Percentiles rank a stretch among this genome's conserved stretches.
phyloP scores from a whole-genome alignment of 345 rosid species.

The Microcos paniculata region DNA sequence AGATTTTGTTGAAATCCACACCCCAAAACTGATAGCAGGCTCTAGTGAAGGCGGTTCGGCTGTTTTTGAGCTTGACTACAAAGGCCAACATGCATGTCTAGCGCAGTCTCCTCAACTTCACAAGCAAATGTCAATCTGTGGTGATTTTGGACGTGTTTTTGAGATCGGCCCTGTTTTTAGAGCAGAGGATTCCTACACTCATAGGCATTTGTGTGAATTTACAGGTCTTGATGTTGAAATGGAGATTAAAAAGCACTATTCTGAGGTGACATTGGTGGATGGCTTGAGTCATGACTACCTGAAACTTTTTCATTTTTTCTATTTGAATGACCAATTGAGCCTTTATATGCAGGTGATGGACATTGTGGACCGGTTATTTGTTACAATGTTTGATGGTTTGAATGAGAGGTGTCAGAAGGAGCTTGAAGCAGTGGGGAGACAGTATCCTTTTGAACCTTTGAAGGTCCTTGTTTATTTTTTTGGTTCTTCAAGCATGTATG shows the following conservation, averaged over 20 bases:
- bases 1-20: conserved; percentile 75
- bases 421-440: conserved; percentile 71
- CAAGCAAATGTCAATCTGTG: conserved; percentile 89
- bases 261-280: conserved; percentile 50
- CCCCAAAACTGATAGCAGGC: conserved; percentile 85
- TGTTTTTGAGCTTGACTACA: conserved; percentile 86
- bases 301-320: background rate
- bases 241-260: conserved; percentile 76
- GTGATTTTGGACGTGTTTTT: conserved; percentile 72
- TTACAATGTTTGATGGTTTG: conserved; percentile 62
- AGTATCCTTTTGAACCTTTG: conserved; percentile 79
- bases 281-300: background rate
- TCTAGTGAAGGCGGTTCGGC: conserved; percentile 98
- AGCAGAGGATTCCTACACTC: conserved; percentile 90
- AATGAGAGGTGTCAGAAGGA: conserved; percentile 64
- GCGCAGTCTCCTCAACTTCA: conserved; percentile 98
- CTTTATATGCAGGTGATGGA: conserved; percentile 67
- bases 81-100: conserved; percentile 83
- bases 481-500: background rate
- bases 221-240: conserved; percentile 89
- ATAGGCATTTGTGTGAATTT: conserved; percentile 87
- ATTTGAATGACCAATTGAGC: conserved; percentile 14
- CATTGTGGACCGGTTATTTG: conserved; percentile 66
- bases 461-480: conserved; percentile 46
- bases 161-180: conserved; percentile 89